Evolutionary conservation across 225 moss, liverwort and hornwort species (phyloP), one percentile per base, ranked within the genome.

Genomic region (Sphagnum tenellum): DNA sequence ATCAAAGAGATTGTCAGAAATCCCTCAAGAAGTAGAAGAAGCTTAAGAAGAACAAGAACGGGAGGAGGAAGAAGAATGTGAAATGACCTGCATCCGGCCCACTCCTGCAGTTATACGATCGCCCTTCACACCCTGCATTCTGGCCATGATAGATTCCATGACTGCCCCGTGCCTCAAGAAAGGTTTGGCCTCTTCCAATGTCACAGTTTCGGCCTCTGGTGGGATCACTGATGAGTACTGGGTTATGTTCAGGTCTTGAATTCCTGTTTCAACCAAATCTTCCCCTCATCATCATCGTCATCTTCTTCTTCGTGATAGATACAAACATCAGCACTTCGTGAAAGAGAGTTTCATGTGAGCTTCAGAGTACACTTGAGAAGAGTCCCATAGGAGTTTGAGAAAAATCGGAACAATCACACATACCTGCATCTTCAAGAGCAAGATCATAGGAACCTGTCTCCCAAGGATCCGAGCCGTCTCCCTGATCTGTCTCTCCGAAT

Each of bases 391-490:
- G 29, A 29, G 29, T 29, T 29, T 29, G 29, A 29, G 29, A 29
- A 29, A 29, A 29, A 29, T 29, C 29, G 29, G 29, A 29, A 29
- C 29, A 29, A 29, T 29, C 29, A 52, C 1, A 52, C 52, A 52
- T 72, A 77, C 89, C 89, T 11, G 86, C 89, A 47, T 75, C 76
- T 50, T 89, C 86, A 49, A 89, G 58, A 9, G 89, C 89, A 2
- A 89, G 65, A 48, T 89, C 89, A 57, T 89, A 89, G 2, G 89
- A 89, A 5, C 89, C 89, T 2, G 89, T 89, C 71, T 89, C 89
- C 83, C 83, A 89, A 3, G 89, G 89, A 72, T 89, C 89, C 29
- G 81, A 47, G 52, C 89, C 89, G 59, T 78, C 72, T 13, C 89
- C 89, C 63, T 71, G 72, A 64, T 89, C 81, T 0, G 86, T 76